Evolutionary conservation across 2,329 filamentous ascomycete genomes (phyloP).

Genomic region (Trichoderma sp.): DNA sequence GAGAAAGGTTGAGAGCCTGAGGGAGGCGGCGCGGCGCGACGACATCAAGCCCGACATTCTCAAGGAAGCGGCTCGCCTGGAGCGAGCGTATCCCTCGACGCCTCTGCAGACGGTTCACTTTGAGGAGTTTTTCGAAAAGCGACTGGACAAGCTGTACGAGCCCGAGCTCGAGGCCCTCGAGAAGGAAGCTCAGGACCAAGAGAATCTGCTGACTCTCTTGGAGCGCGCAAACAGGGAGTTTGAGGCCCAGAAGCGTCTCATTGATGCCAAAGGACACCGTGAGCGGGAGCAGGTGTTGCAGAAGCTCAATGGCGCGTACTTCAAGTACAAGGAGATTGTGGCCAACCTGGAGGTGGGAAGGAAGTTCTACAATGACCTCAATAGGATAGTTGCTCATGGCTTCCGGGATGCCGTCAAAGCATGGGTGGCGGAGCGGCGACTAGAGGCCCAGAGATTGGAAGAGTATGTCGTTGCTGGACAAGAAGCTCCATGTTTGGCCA

Average conservation of each 20-base stretch:
- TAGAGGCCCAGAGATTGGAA: conserved; percentile 79
- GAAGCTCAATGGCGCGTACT: conserved; percentile 84
- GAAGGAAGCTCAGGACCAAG: conserved; percentile 76
- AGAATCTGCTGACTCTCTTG: conserved; percentile 68
- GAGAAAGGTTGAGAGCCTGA: conserved; percentile 76
- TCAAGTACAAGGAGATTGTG: conserved; percentile 95
- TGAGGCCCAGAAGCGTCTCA: conserved; percentile 67
- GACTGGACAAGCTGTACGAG: conserved; percentile 76
- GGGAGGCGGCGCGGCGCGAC: conserved; percentile 79
- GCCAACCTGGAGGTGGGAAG: conserved; percentile 87
- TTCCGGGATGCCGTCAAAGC: conserved; percentile 78
- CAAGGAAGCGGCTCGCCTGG: conserved; percentile 78
- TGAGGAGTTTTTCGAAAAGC: conserved; percentile 83
- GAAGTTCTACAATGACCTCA: conserved; percentile 97
- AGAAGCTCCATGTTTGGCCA: conserved; percentile 3
- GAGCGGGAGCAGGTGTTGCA: conserved; percentile 88
- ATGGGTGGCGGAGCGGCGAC: conserved; percentile 78
- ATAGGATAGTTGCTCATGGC: conserved; percentile 74
- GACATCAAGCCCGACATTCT: conserved; percentile 87
- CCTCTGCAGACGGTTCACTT: conserved; percentile 87
- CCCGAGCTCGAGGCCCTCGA: conserved; percentile 70
- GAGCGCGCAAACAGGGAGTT: conserved; percentile 79
- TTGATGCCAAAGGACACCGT: conserved; percentile 61
- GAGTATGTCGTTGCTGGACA: conserved; percentile 53
- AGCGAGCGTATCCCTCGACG: conserved; percentile 83